Base-by-base conservation (phyloP, 2,329 filamentous ascomycete genomes). In the Aspergillus ochraceoroseus region DNA sequence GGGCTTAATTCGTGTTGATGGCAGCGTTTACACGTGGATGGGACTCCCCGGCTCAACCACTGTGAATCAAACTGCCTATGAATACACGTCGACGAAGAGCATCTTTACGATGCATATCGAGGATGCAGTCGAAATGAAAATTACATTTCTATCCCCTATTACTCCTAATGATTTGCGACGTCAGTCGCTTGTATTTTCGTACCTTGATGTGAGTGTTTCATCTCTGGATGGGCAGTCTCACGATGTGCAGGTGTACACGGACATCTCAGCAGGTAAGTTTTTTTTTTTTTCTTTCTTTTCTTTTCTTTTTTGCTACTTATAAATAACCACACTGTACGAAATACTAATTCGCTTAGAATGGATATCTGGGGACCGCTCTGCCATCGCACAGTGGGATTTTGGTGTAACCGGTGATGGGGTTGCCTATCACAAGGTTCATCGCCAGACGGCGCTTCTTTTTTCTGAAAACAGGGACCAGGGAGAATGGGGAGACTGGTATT, bases 61-160 rank as follows among this genome's bases (percentile, higher is more conserved):
- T 4, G 59, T 67, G 5, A 74, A 75, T 13, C 83, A 88, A 59
- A 75, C 71, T 2, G 68, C 75, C 0, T 80, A 79, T 56, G 73
- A 79, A 42, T 87, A 87, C 58, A 87, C 84, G 0, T 82, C 83
- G 0, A 87, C 84, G 3, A 75, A 72, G 56, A 86, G 81, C 53
- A 77, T 76, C 15, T 88, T 87, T 59, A 79, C 73, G 6, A 78
- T 86, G 67, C 71, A 79, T 47, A 79, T 83, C 9, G 79, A 61
- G 25, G 72, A 72, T 18, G 73, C 75, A 44, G 71, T 88, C 5
- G 65, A 74, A 40, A 69, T 89, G 70, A 83, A 74, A 12, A 73
- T 83, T 38, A 83, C 77, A 0, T 89, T 88, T 55, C 59, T 87
- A 32, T 85, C 82, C 0, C 82, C 84, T 0, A 71, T 88, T 11